Conservation (phyloP, 164 flowering plant genomes). For the Malania oleifera region DNA sequence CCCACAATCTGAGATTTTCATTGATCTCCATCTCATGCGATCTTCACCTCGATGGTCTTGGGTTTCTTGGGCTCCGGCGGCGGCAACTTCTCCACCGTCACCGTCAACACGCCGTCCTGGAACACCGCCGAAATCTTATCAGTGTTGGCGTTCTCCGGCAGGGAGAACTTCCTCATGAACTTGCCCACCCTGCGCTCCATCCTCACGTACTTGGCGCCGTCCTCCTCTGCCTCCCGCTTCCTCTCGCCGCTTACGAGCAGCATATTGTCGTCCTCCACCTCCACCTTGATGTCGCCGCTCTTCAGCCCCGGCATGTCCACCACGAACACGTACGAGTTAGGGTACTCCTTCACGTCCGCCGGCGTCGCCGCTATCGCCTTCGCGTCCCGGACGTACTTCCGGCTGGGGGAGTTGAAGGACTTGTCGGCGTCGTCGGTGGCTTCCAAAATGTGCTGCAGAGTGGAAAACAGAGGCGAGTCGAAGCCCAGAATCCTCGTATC, state of each 20-base stretch:
- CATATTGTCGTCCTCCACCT: conserved; percentile 45
- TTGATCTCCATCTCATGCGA: conserved; percentile 26
- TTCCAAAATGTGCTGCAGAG: too few species aligned
- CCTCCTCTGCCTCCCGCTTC: conserved; percentile 42
- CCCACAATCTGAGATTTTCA: too few species aligned
- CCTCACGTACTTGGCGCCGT: conserved; percentile 45
- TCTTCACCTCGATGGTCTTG: conserved; percentile 49
- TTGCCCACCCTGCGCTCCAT: conserved; percentile 65
- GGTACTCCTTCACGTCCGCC: conserved; percentile 49
- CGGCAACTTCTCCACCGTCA: conserved; percentile 53
- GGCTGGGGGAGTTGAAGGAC: background rate
- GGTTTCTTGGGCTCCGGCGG: conserved; percentile 75
- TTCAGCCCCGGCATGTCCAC: conserved; percentile 72
- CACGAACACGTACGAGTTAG: conserved; percentile 37
- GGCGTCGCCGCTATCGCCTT: conserved; percentile 34
- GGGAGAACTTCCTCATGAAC: conserved; percentile 52
- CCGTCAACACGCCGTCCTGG: conserved; percentile 56
- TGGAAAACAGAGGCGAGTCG: too few species aligned
- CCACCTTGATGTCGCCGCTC: conserved; percentile 39
- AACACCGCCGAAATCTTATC: conserved; percentile 42
- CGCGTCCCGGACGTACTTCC: background rate
- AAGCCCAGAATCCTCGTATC: too few species aligned
- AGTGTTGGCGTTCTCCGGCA: conserved; percentile 52
- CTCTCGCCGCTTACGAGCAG: conserved; percentile 42
- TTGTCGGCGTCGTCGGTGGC: background rate